phyloP scores from a whole-genome alignment of 208 protist species.

The Wallacemonas sp. region DNA sequence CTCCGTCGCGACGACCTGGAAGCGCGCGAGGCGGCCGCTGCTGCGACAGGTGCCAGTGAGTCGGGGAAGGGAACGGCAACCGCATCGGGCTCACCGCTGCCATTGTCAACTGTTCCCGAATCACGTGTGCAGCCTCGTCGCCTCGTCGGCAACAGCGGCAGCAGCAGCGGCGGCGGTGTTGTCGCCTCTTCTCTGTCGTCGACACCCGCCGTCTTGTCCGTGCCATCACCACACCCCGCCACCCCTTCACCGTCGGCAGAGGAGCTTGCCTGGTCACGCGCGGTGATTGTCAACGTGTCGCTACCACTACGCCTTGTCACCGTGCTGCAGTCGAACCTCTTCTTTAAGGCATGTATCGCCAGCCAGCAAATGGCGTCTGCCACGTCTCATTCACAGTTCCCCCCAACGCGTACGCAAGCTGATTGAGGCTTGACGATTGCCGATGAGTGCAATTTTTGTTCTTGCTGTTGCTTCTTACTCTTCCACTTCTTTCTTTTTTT shows the following conservation, averaged over 20 bases:
- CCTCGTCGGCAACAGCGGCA: background rate
- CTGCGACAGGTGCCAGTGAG: background rate
- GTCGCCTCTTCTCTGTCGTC: too few relatives aligned
- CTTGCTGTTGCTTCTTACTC: background rate
- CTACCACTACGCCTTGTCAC: conserved; percentile 25
- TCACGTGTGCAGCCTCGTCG: background rate
- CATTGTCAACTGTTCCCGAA: too few relatives aligned
- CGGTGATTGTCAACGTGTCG: conserved; percentile 38
- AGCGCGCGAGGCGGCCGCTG: background rate
- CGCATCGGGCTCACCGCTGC: too few relatives aligned
- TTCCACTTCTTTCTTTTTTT: conserved; percentile 9
- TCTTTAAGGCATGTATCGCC: conserved; percentile 25
- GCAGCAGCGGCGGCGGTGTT: background rate
- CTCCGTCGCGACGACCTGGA: background rate
- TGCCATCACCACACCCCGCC: too few relatives aligned
- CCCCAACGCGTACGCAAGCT: background rate
- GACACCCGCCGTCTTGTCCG: too few relatives aligned
- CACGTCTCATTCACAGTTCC: background rate
- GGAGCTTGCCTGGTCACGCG: conserved; percentile 24
- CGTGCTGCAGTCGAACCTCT: conserved; percentile 38
- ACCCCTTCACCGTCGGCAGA: conserved; percentile 17
- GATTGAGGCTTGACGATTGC: background rate
- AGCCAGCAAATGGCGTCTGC: conserved; percentile 8
- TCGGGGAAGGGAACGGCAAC: too few relatives aligned
- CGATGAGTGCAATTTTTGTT: too few relatives aligned